Conservation (phyloP, 352 stramenopile genomes). For the Pythium volutum region DNA sequence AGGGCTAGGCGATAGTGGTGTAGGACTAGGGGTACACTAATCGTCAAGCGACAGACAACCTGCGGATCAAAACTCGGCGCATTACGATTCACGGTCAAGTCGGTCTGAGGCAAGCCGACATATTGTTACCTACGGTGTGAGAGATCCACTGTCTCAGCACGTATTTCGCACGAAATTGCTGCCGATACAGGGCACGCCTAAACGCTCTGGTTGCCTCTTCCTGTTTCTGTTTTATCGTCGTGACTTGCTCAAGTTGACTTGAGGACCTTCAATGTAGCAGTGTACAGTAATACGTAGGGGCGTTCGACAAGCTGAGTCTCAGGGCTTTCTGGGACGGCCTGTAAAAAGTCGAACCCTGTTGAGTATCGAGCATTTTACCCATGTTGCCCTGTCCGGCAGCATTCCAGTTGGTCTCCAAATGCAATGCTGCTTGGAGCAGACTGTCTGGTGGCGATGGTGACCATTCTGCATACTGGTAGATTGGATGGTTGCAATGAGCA, state of each 20-base stretch:
- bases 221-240: constrained; percentile 8
- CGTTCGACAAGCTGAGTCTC: too few species aligned
- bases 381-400: too few species aligned
- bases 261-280: too few species aligned
- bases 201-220: not conserved
- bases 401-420: too few species aligned
- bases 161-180: not conserved
- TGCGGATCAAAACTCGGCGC: not conserved
- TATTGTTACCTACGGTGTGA: not conserved
- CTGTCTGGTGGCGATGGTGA: too few species aligned
- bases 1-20: constrained; percentile 7
- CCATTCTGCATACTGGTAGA: too few species aligned
- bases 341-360: too few species aligned
- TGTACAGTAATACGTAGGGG: too few species aligned
- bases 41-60: constrained; percentile 1
- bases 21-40: constrained; percentile 22
- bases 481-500: not conserved
- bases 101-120: not conserved
- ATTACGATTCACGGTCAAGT: not conserved
- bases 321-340: too few species aligned
- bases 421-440: too few species aligned
- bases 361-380: too few species aligned
- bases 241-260: not conserved
- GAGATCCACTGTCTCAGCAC: constrained; percentile 7
- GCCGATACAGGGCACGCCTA: not conserved